A percentile compares a stretch with the other conserved stretches of the same genome.
Conservation (phyloP, 2,329 filamentous ascomycete genomes). For the Venturia asperata region DNA sequence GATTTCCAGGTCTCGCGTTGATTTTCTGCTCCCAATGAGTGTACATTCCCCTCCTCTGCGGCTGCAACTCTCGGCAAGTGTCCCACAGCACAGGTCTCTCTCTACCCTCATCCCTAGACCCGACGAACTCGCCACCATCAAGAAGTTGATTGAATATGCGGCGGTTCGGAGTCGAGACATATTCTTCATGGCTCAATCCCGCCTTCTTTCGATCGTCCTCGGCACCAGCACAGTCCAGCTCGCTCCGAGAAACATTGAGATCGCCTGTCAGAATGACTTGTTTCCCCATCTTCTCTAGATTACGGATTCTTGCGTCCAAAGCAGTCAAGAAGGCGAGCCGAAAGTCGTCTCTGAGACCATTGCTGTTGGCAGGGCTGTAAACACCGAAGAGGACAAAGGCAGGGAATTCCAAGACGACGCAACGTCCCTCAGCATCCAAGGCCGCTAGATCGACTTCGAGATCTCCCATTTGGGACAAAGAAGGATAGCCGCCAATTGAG, state of each 20-base stretch:
- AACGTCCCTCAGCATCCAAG: conserved; percentile 87
- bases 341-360: conserved; percentile 76
- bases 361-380: conserved; percentile 84
- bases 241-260: conserved; percentile 66
- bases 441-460: conserved; percentile 59
- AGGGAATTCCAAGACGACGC: conserved; percentile 84
- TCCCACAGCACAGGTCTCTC: conserved; percentile 73
- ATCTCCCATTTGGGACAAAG: conserved; percentile 55
- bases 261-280: conserved; percentile 81
- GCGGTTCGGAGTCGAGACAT: conserved; percentile 62
- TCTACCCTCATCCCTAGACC: conserved; percentile 59
- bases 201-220: conserved; percentile 66
- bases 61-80: conserved; percentile 73
- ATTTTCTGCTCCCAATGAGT: conserved; percentile 95
- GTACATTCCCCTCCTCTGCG: conserved; percentile 78
- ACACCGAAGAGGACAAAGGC: conserved; percentile 90
- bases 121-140: conserved; percentile 61
- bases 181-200: conserved; percentile 61
- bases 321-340: conserved; percentile 71
- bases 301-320: conserved; percentile 76
- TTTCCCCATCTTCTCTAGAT: conserved; percentile 73
- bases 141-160: conserved; percentile 82
- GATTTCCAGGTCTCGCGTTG: conserved; percentile 93
- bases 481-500: conserved; percentile 85
- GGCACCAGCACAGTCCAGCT: conserved; percentile 69